These are phyloP conservation scores for Stagonosporopsis chrysanthemi DNA, from an alignment of 2,329 filamentous ascomycete species.

Conservation along the genomic window DNA sequence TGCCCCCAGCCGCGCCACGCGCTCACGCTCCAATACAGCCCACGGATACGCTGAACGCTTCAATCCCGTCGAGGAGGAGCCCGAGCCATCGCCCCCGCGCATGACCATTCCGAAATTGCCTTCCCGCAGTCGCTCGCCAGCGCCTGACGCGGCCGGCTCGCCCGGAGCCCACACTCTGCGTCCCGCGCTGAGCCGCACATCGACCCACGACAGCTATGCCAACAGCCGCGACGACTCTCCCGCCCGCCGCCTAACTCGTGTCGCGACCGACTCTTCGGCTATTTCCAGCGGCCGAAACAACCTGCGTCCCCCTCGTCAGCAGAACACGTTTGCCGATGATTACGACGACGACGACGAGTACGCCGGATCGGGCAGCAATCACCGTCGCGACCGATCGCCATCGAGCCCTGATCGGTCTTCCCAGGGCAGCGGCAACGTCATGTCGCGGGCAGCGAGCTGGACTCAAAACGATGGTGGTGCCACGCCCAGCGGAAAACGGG, in stretches of 20 bases:
- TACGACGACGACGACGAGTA: conserved; percentile 48
- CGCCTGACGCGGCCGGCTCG: conserved; percentile 36
- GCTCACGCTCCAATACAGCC: conserved; percentile 69
- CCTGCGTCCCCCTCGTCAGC: conserved; percentile 52
- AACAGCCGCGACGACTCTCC: conserved; percentile 63
- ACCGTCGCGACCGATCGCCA: conserved; percentile 56
- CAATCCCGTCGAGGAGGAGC: conserved; percentile 65
- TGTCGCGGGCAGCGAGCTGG: conserved; percentile 61
- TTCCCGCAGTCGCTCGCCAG: conserved; percentile 54
- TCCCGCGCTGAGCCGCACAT: conserved; percentile 59
- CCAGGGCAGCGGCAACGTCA: conserved; percentile 54
- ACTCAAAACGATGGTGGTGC: conserved; percentile 45
- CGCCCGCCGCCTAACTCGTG: conserved; percentile 58
- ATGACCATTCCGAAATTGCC: conserved; percentile 53
- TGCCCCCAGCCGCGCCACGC: conserved; percentile 51
- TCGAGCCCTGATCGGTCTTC: conserved; percentile 59
- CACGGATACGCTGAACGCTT: conserved; percentile 69
- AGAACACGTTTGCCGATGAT: conserved; percentile 46
- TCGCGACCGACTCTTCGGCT: conserved; percentile 62
- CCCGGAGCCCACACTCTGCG: conserved; percentile 50
- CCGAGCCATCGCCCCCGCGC: conserved; percentile 59
- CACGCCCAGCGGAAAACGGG: conserved; percentile 55
- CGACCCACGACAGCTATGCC: conserved; percentile 66
- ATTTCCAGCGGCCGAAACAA: conserved; percentile 58
- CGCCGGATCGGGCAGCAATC: conserved; percentile 31